Evolutionary conservation across 352 stramenopile species (phyloP).

Genomic region (Pythium guiyangense): DNA sequence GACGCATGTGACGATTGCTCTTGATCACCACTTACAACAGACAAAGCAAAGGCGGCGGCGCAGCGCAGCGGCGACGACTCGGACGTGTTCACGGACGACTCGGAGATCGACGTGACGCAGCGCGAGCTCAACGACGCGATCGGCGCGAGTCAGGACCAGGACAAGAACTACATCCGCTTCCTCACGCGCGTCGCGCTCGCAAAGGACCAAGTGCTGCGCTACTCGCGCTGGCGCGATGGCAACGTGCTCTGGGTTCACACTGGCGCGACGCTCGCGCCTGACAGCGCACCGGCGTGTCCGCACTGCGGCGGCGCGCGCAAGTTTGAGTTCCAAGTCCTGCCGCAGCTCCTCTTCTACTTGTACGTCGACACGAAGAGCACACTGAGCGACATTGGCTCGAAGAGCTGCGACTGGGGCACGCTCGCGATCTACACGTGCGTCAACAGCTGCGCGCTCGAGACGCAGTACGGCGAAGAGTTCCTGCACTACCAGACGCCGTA

Average conservation of each 20-base stretch:
- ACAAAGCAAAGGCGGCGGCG: constrained; percentile 3
- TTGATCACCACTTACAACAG: not conserved
- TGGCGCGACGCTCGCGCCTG: constrained; percentile 28
- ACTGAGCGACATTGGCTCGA: constrained; percentile 42
- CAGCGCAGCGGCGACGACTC: constrained; percentile 18
- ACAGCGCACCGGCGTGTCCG: constrained; percentile 61
- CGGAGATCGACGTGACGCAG: constrained; percentile 71
- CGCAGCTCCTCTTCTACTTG: constrained; percentile 92
- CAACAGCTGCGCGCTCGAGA: constrained; percentile 77
- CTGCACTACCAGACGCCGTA: constrained; percentile 76
- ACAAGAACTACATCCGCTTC: constrained; percentile 78
- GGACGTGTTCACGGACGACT: constrained; percentile 65
- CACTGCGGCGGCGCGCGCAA: constrained; percentile 76
- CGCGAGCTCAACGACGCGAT: constrained; percentile 71
- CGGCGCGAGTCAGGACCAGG: constrained; percentile 49
- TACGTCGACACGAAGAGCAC: constrained; percentile 65
- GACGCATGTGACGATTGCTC: not conserved
- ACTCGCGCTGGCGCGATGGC: constrained; percentile 85
- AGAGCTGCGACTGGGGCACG: constrained; percentile 89
- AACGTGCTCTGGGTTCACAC: constrained; percentile 89
- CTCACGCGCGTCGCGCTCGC: constrained; percentile 76
- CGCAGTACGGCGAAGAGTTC: constrained; percentile 55
- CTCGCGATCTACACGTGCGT: constrained; percentile 92
- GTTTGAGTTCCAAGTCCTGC: constrained; percentile 95
- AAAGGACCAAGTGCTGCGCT: constrained; percentile 85